Base-by-base conservation (phyloP, 2,329 filamentous ascomycete genomes). In the Geosmithia flava region DNA sequence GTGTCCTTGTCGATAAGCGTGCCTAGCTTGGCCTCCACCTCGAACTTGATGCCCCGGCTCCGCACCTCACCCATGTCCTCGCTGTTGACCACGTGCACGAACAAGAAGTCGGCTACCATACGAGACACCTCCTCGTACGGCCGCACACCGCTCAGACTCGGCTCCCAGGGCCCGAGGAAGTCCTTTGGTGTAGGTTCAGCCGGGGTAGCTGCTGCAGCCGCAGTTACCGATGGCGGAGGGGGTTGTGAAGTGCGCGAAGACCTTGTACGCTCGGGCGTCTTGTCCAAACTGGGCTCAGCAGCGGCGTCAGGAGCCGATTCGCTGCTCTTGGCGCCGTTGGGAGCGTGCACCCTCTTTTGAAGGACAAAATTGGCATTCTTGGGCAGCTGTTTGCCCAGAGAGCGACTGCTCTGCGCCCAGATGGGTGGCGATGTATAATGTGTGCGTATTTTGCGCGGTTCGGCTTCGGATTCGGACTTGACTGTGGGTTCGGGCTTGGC, bases 1-100 rank as follows among this genome's bases (percentile, higher is more conserved):
- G 80, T 85, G 51, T 83, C 77, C 59, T 80, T 81, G 61, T 87
- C 82, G 49, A 91, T 78, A 15, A 97, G 73, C 23, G 81, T 83
- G 17, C 93, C 93, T 45, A 97, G 72, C 64, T 97, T 97, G 10
- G 89, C 93, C 67, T 98, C 93, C 48, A 98, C 86, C 65, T 98
- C 93, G 47, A 96, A 81, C 51, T 87, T 77, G 15, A 89, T 83
- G 7, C 80, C 80, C 16, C 77, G 74, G 47, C 76, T 75, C 16
- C 70, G 65, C 19, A 85, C 76, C 54, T 85, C 80, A 30, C 74
- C 74, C 39, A 81, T 72, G 53, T 86, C 79, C n/a, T 76, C 71
- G 51, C 81, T 80, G 47, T 74, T 69, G 7, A 93, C 74, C 17
- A 93, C 82, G 48, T 84, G 73, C 45, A 78, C 62, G 59, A 82